phyloP scores from a whole-genome alignment of 352 stramenopile species.

The Phytophthora cactorum region DNA sequence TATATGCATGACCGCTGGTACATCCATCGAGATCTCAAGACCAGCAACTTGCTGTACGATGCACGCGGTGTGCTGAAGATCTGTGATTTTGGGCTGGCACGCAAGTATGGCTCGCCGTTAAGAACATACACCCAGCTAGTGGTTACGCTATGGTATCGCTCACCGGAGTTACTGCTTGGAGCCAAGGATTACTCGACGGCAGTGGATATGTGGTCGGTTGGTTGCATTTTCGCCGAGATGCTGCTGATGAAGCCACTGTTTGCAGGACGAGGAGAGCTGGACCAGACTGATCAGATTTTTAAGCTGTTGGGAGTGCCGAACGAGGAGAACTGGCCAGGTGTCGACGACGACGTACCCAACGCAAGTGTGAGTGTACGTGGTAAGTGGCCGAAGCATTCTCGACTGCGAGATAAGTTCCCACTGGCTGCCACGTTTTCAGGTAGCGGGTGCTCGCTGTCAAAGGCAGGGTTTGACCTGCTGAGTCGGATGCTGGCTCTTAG shows the following conservation, averaged over 20 bases:
- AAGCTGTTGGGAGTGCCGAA: constrained; percentile 91
- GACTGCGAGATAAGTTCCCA: constrained; percentile 82
- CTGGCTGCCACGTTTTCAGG: constrained; percentile 62
- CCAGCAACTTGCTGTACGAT: constrained; percentile 97
- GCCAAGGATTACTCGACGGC: constrained; percentile 92
- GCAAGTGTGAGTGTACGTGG: constrained; percentile 50
- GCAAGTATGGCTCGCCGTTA: constrained; percentile 84
- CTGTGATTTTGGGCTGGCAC: constrained; percentile 87
- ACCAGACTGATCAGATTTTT: constrained; percentile 98
- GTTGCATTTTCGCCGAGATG: constrained; percentile 97
- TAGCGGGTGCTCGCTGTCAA: constrained; percentile 66
- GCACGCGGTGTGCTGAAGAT: constrained; percentile 78
- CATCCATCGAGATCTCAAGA: constrained; percentile 98
- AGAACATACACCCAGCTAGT: constrained; percentile 92
- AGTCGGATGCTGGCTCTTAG: constrained; percentile 70
- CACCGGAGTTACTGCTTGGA: constrained; percentile 94
- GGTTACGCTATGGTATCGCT: constrained; percentile 96
- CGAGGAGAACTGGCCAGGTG: constrained; percentile 90
- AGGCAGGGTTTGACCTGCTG: constrained; percentile 78
- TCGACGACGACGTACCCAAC: constrained; percentile 66
- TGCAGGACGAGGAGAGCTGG: constrained; percentile 93
- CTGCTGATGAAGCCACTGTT: constrained; percentile 94
- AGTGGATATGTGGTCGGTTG: constrained; percentile 97
- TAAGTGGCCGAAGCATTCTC: constrained; percentile 79
- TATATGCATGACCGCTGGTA: constrained; percentile 94